Evolutionary conservation across 2,329 filamentous ascomycete genomes (phyloP).

Genomic region (Stachybotrys chartarum): DNA sequence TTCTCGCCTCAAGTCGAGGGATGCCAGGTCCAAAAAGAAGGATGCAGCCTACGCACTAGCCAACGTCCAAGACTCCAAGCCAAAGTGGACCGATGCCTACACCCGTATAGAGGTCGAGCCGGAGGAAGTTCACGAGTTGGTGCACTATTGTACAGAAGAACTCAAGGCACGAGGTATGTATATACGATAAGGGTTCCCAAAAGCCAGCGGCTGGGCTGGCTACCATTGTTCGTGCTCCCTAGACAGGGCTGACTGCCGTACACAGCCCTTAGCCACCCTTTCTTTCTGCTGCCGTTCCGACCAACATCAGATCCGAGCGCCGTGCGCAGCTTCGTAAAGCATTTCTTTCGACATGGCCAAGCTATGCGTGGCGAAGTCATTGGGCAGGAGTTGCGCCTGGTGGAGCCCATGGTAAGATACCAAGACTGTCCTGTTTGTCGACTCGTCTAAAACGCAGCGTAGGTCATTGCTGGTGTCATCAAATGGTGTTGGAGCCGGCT

Average conservation of each 20-base stretch:
- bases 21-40: constrained; percentile 63
- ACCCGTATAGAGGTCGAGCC: constrained; percentile 73
- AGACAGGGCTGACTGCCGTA: background rate
- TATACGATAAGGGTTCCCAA: background rate
- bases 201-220: background rate
- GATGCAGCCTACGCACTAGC: constrained; percentile 42
- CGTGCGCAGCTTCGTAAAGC: constrained; percentile 84
- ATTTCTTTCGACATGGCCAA: constrained; percentile 73
- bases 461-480: constrained; percentile 88
- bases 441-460: constrained; percentile 13
- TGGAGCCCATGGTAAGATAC: constrained; percentile 79
- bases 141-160: constrained; percentile 79
- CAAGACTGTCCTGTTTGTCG: background rate
- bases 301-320: constrained; percentile 88
- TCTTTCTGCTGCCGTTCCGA: constrained; percentile 88
- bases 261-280: constrained; percentile 79
- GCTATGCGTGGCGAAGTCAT: constrained; percentile 62
- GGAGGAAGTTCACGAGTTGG: constrained; percentile 83
- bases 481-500: constrained; percentile 99
- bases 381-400: constrained; percentile 81
- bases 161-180: constrained; percentile 85
- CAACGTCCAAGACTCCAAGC: constrained; percentile 55
- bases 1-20: constrained; percentile 67
- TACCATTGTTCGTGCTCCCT: background rate
- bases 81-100: constrained; percentile 84